Evolutionary conservation across 2,329 filamentous ascomycete species (phyloP).

Genomic region (Penicillium janthinellum): DNA sequence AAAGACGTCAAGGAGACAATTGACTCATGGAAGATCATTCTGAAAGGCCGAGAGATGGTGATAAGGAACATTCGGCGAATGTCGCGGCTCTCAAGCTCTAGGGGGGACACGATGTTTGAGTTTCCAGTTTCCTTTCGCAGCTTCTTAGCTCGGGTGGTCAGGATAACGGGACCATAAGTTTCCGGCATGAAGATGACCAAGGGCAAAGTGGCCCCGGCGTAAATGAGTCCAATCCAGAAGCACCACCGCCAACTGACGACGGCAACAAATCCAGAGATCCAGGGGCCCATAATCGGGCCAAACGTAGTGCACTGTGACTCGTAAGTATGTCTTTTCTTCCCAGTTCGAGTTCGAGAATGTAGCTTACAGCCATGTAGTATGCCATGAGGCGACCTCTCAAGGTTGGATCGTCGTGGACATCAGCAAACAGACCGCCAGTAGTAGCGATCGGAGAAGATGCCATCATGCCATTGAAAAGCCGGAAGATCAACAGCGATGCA

Average conservation of each 20-base stretch:
- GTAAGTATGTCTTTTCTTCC: conserved; percentile 5
- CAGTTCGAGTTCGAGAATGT: background rate
- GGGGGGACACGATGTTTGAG: conserved; percentile 58
- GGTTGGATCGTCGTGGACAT: conserved; percentile 50
- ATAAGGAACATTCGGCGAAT: conserved; percentile 53
- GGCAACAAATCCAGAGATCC: conserved; percentile 50
- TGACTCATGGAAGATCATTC: conserved; percentile 71
- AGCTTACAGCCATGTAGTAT: conserved; percentile 46
- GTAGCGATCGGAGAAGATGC: conserved; percentile 50
- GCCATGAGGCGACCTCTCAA: conserved; percentile 45
- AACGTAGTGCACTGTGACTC: conserved; percentile 36
- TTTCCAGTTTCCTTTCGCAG: conserved; percentile 62
- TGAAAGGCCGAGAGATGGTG: conserved; percentile 69
- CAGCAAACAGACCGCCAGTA: conserved; percentile 50
- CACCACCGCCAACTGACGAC: conserved; percentile 51
- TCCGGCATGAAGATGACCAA: conserved; percentile 65
- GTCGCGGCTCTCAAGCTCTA: conserved; percentile 63
- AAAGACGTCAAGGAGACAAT: conserved; percentile 70
- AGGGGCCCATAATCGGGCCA: conserved; percentile 48
- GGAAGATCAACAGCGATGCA: conserved; percentile 45
- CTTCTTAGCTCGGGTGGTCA: conserved; percentile 58
- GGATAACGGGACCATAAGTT: conserved; percentile 62
- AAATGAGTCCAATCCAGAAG: conserved; percentile 66
- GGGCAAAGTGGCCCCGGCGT: conserved; percentile 55
- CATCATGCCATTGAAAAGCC: conserved; percentile 49